Conservation (phyloP, 352 stramenopile species). For the Globisporangium irregulare region DNA sequence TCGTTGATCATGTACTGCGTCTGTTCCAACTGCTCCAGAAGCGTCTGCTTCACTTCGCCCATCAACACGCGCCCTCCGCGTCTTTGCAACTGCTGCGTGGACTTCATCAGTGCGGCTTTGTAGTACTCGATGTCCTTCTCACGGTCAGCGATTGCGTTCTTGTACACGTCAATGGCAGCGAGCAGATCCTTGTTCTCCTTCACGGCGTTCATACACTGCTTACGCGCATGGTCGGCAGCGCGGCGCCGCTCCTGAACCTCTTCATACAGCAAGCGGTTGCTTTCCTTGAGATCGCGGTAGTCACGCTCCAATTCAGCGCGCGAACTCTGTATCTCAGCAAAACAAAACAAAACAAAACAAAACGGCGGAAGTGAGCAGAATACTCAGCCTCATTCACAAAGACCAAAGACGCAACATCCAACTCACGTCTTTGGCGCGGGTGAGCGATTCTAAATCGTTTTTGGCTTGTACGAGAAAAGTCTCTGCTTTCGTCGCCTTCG, state of each 20-base stretch:
- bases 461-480: slow-evolving; percentile 29
- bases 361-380: neutral
- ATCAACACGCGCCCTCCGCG: slow-evolving; percentile 39
- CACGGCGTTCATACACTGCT: slow-evolving; percentile 53
- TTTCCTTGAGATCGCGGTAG: slow-evolving; percentile 54
- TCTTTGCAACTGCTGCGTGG: slow-evolving; percentile 44
- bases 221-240: slow-evolving; percentile 48
- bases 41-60: slow-evolving; percentile 65
- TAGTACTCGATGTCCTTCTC: slow-evolving; percentile 72
- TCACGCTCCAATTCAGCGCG: slow-evolving; percentile 32
- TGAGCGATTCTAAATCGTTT: slow-evolving; percentile 30
- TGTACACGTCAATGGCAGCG: slow-evolving; percentile 61
- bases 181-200: slow-evolving; percentile 68
- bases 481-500: slow-evolving; percentile 31
- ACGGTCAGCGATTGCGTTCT: slow-evolving; percentile 50
- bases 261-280: slow-evolving; percentile 56
- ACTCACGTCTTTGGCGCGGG: slow-evolving; percentile 26
- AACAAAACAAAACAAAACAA: neutral
- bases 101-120: slow-evolving; percentile 43
- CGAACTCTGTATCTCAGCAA: slow-evolving; percentile 16
- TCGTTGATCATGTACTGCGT: slow-evolving; percentile 77
- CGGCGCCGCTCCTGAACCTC: slow-evolving; percentile 57
- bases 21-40: slow-evolving; percentile 70
- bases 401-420: neutral
- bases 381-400: neutral